Percentiles rank a stretch among this genome's conserved stretches.
Evolutionary conservation across 768 basidiomycete species (phyloP).

Genomic region (Tulasnella sp.): DNA sequence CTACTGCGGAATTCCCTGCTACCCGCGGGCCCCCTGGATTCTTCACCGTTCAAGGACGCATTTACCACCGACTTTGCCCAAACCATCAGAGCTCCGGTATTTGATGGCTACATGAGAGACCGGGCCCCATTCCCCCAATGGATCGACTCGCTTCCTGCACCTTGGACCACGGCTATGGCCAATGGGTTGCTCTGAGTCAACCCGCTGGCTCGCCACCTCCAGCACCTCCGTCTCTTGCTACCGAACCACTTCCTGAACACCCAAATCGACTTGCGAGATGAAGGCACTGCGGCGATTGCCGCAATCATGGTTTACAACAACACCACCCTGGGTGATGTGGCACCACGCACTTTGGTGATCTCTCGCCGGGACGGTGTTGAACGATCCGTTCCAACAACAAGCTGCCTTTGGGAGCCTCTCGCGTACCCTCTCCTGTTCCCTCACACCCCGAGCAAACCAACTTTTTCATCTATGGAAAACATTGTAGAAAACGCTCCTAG

Average conservation of each 20-base stretch:
- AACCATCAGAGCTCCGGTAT: slow-evolving; percentile 28
- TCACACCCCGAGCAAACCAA: no score
- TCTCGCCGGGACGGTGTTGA: slow-evolving; percentile 27
- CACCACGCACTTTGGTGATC: background rate
- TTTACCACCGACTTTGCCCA: slow-evolving; percentile 33
- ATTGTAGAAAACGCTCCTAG: no score
- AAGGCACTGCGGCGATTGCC: background rate
- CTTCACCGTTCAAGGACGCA: slow-evolving; percentile 30
- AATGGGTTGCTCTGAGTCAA: slow-evolving; percentile 19
- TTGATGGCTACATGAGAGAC: slow-evolving; percentile 26
- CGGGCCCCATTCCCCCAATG: background rate
- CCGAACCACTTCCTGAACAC: slow-evolving; percentile 21
- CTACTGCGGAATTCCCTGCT: slow-evolving; percentile 27
- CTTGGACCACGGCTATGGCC: slow-evolving; percentile 21
- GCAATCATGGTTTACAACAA: background rate
- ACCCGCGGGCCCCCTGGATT: slow-evolving; percentile 18
- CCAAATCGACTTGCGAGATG: background rate
- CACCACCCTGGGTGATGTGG: background rate
- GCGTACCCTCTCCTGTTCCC: slow-evolving; percentile 36
- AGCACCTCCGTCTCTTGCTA: slow-evolving; percentile 12
- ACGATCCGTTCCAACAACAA: slow-evolving; percentile 33
- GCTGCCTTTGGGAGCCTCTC: no score
- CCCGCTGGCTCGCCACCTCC: slow-evolving; percentile 22
- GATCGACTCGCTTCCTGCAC: slow-evolving; percentile 13
- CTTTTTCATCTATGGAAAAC: no score